Conservation (phyloP, 2,329 filamentous ascomycete genomes). For the Chaetomium sp. region DNA sequence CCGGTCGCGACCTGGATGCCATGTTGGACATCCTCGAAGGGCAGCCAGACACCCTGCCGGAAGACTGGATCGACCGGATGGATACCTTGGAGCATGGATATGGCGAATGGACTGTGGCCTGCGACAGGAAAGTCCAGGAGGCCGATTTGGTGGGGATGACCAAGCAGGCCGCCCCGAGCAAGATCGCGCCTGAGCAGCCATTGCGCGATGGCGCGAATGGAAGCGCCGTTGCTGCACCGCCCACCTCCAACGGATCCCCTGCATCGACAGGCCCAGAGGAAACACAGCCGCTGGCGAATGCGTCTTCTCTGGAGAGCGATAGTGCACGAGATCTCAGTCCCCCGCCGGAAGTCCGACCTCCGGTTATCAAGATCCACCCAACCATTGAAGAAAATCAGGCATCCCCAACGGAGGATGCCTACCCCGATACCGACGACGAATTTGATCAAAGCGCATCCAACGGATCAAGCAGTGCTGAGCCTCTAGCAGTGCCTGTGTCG, state of each 20-base stretch:
- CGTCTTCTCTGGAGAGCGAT: neutral
- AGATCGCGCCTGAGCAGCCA: neutral
- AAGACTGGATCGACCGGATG: conserved; percentile 84
- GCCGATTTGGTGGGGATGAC: conserved; percentile 53
- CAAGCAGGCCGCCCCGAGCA: conserved; percentile 14
- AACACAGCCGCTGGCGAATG: neutral
- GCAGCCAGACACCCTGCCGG: conserved; percentile 78
- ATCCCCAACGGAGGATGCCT: conserved; percentile 7
- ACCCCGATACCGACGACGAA: conserved; percentile 9
- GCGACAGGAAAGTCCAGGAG: conserved; percentile 72
- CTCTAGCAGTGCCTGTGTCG: neutral
- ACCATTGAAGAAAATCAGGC: conserved; percentile 16
- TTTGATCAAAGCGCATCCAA: conserved; percentile 4
- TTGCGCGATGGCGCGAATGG: neutral
- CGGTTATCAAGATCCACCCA: conserved; percentile 31
- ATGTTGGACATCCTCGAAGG: conserved; percentile 89
- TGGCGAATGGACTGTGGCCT: conserved; percentile 76
- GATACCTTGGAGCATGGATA: conserved; percentile 78
- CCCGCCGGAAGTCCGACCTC: conserved; percentile 9
- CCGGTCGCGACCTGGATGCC: conserved; percentile 75
- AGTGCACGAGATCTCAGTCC: neutral
- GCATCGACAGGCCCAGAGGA: neutral
- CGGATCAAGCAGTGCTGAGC: neutral
- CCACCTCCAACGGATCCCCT: neutral
- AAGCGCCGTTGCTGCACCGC: neutral